A percentile compares a stretch with the other conserved stretches of the same genome.
Evolutionary conservation across 208 protist genomes (phyloP).

Genomic region (Leishmania braziliensis): DNA sequence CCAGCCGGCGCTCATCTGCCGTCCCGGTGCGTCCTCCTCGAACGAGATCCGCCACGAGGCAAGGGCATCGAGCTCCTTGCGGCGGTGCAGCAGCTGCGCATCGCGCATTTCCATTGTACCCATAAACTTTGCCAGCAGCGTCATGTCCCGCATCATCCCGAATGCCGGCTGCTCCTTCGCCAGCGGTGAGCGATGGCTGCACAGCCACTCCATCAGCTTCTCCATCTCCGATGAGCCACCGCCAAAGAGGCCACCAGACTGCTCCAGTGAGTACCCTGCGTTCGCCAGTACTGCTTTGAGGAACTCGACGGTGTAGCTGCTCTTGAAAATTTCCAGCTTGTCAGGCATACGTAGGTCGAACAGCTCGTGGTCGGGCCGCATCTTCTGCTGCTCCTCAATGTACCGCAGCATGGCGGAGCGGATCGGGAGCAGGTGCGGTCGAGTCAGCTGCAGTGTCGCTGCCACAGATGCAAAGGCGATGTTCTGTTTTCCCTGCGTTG

Average conservation of each 20-base stretch:
- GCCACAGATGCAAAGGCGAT: slow-evolving; percentile 49
- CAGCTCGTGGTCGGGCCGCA: slow-evolving; percentile 37
- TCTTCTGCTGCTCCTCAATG: slow-evolving; percentile 42
- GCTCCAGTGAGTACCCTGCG: slow-evolving; percentile 54
- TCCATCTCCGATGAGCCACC: slow-evolving; percentile 67
- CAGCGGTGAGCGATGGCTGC: slow-evolving; percentile 50
- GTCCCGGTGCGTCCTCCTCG: slow-evolving; percentile 71
- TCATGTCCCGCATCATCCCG: slow-evolving; percentile 65
- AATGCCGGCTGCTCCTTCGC: slow-evolving; percentile 70
- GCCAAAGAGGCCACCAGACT: slow-evolving; percentile 38
- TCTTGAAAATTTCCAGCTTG: slow-evolving; percentile 79
- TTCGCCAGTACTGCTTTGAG: slow-evolving; percentile 61
- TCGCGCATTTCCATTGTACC: slow-evolving; percentile 85
- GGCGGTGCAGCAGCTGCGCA: slow-evolving; percentile 60
- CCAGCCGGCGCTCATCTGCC: slow-evolving; percentile 79
- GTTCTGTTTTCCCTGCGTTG: slow-evolving; percentile 51
- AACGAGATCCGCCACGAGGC: slow-evolving; percentile 82
- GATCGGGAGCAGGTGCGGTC: slow-evolving; percentile 47
- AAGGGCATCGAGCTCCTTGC: slow-evolving; percentile 60
- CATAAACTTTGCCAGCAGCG: slow-evolving; percentile 74
- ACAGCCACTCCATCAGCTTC: slow-evolving; percentile 77
- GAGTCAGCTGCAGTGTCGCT: slow-evolving; percentile 59
- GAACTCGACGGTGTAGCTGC: slow-evolving; percentile 61
- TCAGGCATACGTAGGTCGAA: slow-evolving; percentile 79
- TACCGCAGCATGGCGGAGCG: slow-evolving; percentile 64